These are phyloP conservation scores for Lactifluus subvellereus DNA, from an alignment of 768 basidiomycete genomes.

Conservation along the genomic window DNA sequence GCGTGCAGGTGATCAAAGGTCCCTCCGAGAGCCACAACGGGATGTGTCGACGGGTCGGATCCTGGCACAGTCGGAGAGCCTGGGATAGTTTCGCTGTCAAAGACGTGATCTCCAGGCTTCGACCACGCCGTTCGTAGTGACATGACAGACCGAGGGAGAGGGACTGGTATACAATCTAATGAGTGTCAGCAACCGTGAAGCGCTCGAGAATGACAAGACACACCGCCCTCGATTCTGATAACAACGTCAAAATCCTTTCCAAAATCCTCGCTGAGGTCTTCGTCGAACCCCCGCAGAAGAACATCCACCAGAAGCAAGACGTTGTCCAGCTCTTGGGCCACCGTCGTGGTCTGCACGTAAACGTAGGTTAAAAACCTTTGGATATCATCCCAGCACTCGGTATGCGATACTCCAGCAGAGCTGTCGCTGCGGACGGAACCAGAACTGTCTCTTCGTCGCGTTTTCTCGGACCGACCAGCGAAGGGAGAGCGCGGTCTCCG, in stretches of 20 bases:
- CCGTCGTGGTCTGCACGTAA: slow-evolving; percentile 80
- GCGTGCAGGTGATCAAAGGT: slow-evolving; percentile 98
- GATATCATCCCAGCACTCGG: slow-evolving; percentile 55
- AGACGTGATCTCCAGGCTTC: slow-evolving; percentile 16
- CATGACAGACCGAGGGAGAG: slow-evolving; percentile 21
- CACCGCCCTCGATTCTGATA: slow-evolving; percentile 24
- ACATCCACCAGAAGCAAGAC: slow-evolving; percentile 77
- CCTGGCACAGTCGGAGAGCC: slow-evolving; percentile 14
- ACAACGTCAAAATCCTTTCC: slow-evolving; percentile 34
- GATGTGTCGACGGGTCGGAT: slow-evolving; percentile 34
- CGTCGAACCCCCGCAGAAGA: slow-evolving; percentile 54
- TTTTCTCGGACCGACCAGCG: slow-evolving; percentile 1
- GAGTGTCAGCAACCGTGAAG: not conserved
- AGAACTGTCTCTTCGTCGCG: slow-evolving; percentile 10
- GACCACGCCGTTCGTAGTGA: slow-evolving; percentile 21
- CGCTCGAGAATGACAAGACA: slow-evolving; percentile 18
- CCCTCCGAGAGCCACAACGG: slow-evolving; percentile 84
- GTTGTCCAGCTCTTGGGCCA: slow-evolving; percentile 60
- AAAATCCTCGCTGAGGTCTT: slow-evolving; percentile 37
- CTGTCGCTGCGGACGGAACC: slow-evolving; percentile 14
- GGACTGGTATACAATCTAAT: slow-evolving; percentile 24
- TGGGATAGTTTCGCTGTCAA: slow-evolving; percentile 3
- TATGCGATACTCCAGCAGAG: slow-evolving; percentile 33
- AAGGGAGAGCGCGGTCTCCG: slow-evolving; percentile 18
- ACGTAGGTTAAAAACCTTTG: slow-evolving; percentile 76